Conservation (phyloP, 768 basidiomycete genomes). For the Lactarius indigo region DNA sequence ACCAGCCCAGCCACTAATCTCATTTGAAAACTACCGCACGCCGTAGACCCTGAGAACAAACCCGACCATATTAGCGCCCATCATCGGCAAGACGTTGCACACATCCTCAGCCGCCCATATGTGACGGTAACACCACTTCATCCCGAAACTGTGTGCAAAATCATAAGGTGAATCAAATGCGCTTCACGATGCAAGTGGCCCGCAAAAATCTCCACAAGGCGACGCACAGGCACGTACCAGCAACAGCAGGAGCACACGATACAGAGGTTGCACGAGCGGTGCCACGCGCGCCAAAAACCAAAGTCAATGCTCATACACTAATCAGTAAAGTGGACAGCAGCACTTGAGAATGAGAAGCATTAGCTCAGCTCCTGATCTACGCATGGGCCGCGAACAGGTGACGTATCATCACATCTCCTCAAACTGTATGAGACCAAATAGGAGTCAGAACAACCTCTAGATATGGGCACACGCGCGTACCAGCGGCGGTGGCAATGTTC, state of each 20-base stretch:
- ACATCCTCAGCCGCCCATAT: slow-evolving; percentile 80
- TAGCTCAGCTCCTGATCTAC: not conserved
- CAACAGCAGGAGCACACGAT: slow-evolving; percentile 64
- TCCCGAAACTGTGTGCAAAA: slow-evolving; percentile 54
- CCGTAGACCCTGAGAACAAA: slow-evolving; percentile 91
- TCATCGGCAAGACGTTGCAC: slow-evolving; percentile 83
- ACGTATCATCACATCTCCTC: too few relatives aligned
- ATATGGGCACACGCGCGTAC: too few relatives aligned
- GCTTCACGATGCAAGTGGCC: not conserved
- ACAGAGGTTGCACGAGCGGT: slow-evolving; percentile 96
- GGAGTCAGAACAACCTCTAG: too few relatives aligned
- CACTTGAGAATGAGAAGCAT: too few relatives aligned
- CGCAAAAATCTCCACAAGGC: not conserved
- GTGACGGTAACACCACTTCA: slow-evolving; percentile 79
- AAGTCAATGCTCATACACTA: too few relatives aligned
- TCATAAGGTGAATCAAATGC: not conserved
- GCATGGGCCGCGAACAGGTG: too few relatives aligned
- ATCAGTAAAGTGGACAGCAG: slow-evolving; percentile 32
- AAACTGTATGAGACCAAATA: too few relatives aligned
- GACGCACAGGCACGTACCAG: slow-evolving; percentile 30
- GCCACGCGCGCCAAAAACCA: slow-evolving; percentile 99
- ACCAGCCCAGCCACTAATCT: slow-evolving; percentile 47
- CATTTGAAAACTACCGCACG: slow-evolving; percentile 55
- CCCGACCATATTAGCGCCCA: slow-evolving; percentile 91
- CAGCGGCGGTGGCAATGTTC: too few relatives aligned